A percentile compares a stretch with the other conserved stretches of the same genome.
phyloP scores from a whole-genome alignment of 306 rosid genomes.

The Ziziphus jujuba region DNA sequence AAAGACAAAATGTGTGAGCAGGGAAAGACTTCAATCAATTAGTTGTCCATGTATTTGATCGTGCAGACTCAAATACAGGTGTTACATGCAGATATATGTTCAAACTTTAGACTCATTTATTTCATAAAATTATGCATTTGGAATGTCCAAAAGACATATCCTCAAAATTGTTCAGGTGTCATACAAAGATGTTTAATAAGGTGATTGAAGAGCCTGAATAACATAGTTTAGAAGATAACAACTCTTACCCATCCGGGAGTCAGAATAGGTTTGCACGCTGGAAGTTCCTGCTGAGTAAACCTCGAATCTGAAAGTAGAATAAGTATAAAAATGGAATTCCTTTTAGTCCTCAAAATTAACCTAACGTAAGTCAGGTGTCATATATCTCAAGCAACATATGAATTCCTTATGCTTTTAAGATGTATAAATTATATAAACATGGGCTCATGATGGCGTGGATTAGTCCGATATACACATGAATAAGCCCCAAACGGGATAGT shows the following conservation, averaged over 20 bases:
- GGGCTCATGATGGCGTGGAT: neutral
- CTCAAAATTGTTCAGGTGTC: too few relatives aligned
- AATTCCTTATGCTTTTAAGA: neutral
- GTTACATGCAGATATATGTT: neutral
- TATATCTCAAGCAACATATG: neutral
- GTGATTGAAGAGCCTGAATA: too few relatives aligned
- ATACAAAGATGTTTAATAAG: too few relatives aligned
- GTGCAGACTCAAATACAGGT: too few relatives aligned
- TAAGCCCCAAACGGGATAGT: neutral
- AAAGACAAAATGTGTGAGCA: neutral
- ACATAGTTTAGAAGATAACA: neutral
- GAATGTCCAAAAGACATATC: too few relatives aligned
- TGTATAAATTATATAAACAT: neutral
- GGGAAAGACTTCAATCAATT: slow-evolving; percentile 6
- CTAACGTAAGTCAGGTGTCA: neutral
- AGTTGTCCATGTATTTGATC: neutral
- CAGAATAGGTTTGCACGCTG: slow-evolving; percentile 98
- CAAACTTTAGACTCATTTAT: neutral
- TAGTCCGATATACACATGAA: neutral
- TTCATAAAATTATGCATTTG: too few relatives aligned
- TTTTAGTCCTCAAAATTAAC: slow-evolving; percentile 15
- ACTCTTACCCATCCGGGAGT: slow-evolving; percentile 80
- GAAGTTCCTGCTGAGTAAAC: slow-evolving; percentile 98
- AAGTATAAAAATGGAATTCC: slow-evolving; percentile 10
- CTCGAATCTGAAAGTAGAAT: slow-evolving; percentile 62